These are phyloP conservation scores for Sarcodon aspratus DNA, from an alignment of 768 basidiomycete genomes.

Conservation along the genomic window DNA sequence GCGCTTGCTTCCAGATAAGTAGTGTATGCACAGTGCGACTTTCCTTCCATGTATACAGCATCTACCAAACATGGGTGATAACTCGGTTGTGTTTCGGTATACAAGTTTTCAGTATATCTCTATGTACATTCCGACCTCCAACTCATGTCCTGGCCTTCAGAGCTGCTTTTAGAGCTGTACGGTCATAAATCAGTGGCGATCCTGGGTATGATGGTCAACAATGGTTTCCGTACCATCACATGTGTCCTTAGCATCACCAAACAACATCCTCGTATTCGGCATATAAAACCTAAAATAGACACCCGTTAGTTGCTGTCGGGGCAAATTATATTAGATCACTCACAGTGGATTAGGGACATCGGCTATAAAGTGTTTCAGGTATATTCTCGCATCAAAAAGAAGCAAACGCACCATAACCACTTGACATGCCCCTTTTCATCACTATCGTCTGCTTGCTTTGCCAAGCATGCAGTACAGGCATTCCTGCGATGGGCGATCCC, in stretches of 20 bases:
- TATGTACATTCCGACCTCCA: too few species aligned
- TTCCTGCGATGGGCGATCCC: constrained; percentile 81
- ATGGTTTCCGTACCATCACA: constrained; percentile 52
- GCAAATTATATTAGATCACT: not conserved
- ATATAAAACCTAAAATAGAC: constrained; percentile 49
- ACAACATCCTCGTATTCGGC: constrained; percentile 83
- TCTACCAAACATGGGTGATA: too few species aligned
- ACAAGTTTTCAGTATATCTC: too few species aligned
- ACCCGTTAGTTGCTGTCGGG: not conserved
- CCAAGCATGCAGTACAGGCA: constrained; percentile 90
- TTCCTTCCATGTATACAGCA: too few species aligned
- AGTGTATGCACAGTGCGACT: too few species aligned
- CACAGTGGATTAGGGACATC: constrained; percentile 85
- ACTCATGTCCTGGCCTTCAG: not conserved
- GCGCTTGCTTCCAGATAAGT: too few species aligned
- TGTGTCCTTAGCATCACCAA: constrained; percentile 85
- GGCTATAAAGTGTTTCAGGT: constrained; percentile 30
- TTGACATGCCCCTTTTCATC: constrained; percentile 87
- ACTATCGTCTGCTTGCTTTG: constrained; percentile 88
- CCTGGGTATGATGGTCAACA: constrained; percentile 1
- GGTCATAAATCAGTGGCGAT: not conserved
- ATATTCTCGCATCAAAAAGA: not conserved
- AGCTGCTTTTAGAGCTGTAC: not conserved
- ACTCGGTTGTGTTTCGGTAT: too few species aligned
- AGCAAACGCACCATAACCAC: constrained; percentile 59